A percentile compares a stretch with the other conserved stretches of the same genome.
These are phyloP conservation scores for Cercospora sojina DNA, from an alignment of 2,329 filamentous ascomycete species.

Conservation along the genomic window DNA sequence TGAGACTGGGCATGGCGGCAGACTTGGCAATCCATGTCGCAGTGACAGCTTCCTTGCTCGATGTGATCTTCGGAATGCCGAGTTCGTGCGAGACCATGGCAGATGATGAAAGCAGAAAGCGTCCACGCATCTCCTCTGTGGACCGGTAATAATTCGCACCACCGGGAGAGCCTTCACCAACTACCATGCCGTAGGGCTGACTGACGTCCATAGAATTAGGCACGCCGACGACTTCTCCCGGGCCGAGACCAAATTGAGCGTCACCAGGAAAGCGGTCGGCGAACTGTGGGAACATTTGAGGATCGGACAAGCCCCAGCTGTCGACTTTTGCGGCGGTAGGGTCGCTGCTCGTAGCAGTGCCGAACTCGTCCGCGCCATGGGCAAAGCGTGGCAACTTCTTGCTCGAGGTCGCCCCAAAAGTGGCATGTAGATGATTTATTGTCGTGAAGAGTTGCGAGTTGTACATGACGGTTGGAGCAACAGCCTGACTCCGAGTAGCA, in stretches of 20 bases:
- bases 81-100: conserved; percentile 61
- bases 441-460: conserved; percentile 78
- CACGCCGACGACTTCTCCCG: conserved; percentile 70
- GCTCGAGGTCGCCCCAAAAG: conserved; percentile 64
- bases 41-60: conserved; percentile 68
- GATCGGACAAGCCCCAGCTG: conserved; percentile 77
- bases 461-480: conserved; percentile 76
- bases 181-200: conserved; percentile 76
- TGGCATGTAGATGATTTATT: conserved; percentile 76
- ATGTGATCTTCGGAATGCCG: conserved; percentile 75
- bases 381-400: conserved; percentile 77
- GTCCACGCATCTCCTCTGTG: conserved; percentile 70
- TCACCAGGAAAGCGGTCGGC: conserved; percentile 73
- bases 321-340: conserved; percentile 73
- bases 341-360: conserved; percentile 77
- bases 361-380: conserved; percentile 77
- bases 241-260: conserved; percentile 72
- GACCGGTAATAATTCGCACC: conserved; percentile 77
- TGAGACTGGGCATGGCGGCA: conserved; percentile 65
- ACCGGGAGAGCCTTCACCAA: conserved; percentile 82
- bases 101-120: conserved; percentile 65
- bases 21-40: conserved; percentile 91
- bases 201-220: conserved; percentile 92
- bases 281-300: conserved; percentile 72
- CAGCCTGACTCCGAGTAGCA: conserved; percentile 60